Base-by-base conservation (phyloP, 768 basidiomycete genomes). In the Kockovaella imperatae region DNA sequence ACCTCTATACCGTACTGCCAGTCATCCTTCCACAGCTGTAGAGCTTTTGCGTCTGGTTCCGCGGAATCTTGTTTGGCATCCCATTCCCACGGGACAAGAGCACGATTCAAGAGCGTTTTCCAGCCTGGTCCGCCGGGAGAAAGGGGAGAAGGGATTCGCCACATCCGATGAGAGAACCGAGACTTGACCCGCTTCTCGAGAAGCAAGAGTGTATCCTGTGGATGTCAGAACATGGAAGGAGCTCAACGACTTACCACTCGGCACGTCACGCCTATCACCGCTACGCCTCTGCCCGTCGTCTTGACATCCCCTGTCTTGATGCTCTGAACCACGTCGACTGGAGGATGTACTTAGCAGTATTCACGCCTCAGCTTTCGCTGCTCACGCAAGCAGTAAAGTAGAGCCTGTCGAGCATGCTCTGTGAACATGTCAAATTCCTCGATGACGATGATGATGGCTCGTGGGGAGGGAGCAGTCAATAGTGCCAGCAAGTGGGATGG, bases 171-270 rank as follows among this genome's bases (percentile, higher is more conserved):
- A 1, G 91, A 96, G 73, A 97, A 99, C 3, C 95, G 80, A 56
- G 89, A 95, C 72, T 97, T 95, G 42, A 99, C 95, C 35, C 95
- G 78, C 69, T 99, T 99, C 69, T 99, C 95, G 15, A 99, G 76
- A 2, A 86, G 72, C 54, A 86, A 84, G 50, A 96, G 78, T 15
- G 87, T 84, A 60, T 97, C 90, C 72, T 74, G 50, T 38, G 34
- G 25, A 23, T 4, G 28, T 40, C 24, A 43, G 47, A 21, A 29
- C 32, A 26, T 15, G 4, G 29, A 43, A n/a, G n/a, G 50, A 39
- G 10, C 14, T 4, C 17, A 18, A 25, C 20, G 1, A 59, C 72
- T 46, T 28, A 74, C 73, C 20, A 91, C 77, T 7, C 90, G 81
- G 26, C 81, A 82, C 1, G 90, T 89, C 10, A 90, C 70, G 6